These are phyloP conservation scores for Phaeosphaeriaceae sp. DNA, from an alignment of 2,329 filamentous ascomycete species.

Conservation along the genomic window DNA sequence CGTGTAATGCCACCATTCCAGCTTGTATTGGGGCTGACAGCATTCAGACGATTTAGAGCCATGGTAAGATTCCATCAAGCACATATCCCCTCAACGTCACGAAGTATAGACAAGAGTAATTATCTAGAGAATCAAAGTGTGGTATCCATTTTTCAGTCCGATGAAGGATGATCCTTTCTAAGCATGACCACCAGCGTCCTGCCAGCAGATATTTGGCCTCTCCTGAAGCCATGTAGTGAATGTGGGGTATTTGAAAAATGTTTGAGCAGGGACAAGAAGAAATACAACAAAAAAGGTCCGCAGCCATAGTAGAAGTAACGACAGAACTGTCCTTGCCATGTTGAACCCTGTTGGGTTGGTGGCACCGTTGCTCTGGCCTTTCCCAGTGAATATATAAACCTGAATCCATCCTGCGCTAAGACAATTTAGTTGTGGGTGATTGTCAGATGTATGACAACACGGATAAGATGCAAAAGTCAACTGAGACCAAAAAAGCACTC, in stretches of 20 bases:
- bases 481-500: slow-evolving; percentile 41
- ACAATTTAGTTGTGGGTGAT: slow-evolving; percentile 40
- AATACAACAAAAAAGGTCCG: slow-evolving; percentile 16
- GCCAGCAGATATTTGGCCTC: slow-evolving; percentile 24
- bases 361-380: slow-evolving; percentile 23
- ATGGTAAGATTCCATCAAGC: too few species aligned
- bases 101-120: too few species aligned
- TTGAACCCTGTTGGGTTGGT: slow-evolving; percentile 3
- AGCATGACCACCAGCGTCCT: slow-evolving; percentile 28
- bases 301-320: slow-evolving; percentile 1
- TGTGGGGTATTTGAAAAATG: slow-evolving; percentile 28
- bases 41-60: too few species aligned
- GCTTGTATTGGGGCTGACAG: too few species aligned
- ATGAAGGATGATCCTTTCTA: slow-evolving; percentile 47
- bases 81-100: neutral
- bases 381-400: slow-evolving; percentile 30
- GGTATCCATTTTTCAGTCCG: slow-evolving; percentile 42
- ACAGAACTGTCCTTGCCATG: slow-evolving; percentile 8
- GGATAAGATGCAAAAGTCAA: slow-evolving; percentile 42
- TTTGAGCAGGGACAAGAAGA: slow-evolving; percentile 10
- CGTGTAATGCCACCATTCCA: too few species aligned
- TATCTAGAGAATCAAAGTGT: slow-evolving; percentile 9
- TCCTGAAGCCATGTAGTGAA: slow-evolving; percentile 32
- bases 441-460: slow-evolving; percentile 30
- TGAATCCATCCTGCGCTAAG: slow-evolving; percentile 31